Conservation (phyloP, 345 rosid species). For the Litchi chinensis region DNA sequence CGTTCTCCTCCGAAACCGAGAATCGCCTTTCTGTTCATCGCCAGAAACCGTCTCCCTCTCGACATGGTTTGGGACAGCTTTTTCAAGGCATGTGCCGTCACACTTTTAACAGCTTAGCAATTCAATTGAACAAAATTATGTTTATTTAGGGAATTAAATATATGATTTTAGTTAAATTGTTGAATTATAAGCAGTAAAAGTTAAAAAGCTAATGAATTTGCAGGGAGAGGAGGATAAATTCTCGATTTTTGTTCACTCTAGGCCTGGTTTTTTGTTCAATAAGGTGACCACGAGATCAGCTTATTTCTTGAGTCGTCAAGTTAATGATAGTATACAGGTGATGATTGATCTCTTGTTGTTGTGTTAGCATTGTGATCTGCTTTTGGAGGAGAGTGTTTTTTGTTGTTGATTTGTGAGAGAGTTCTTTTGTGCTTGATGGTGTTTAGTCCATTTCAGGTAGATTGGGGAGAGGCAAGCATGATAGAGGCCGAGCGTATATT, state of each 20-base stretch:
- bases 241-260: conserved; percentile 86
- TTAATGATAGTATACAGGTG: conserved; percentile 92
- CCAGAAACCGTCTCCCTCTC: conserved; percentile 86
- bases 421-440: conserved; percentile 6
- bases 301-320: conserved; percentile 75
- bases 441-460: conserved; percentile 62
- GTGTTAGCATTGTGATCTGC: not conserved
- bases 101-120: too few relatives aligned
- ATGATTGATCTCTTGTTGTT: conserved; percentile 6
- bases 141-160: too few relatives aligned
- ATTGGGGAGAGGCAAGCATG: conserved; percentile 97
- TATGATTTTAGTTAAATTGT: too few relatives aligned
- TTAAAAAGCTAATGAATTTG: conserved; percentile 24
- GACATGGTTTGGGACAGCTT: conserved; percentile 86
- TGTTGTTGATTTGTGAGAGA: not conserved
- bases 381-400: not conserved
- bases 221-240: conserved; percentile 80
- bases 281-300: conserved; percentile 80
- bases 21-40: conserved; percentile 84
- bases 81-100: conserved; percentile 48
- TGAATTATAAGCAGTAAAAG: not conserved
- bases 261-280: conserved; percentile 88
- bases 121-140: too few relatives aligned
- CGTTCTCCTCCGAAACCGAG: conserved; percentile 47
- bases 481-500: conserved; percentile 92